Evolutionary conservation across 139 green algal genomes (phyloP).

Genomic region (Picochlorum sp.): DNA sequence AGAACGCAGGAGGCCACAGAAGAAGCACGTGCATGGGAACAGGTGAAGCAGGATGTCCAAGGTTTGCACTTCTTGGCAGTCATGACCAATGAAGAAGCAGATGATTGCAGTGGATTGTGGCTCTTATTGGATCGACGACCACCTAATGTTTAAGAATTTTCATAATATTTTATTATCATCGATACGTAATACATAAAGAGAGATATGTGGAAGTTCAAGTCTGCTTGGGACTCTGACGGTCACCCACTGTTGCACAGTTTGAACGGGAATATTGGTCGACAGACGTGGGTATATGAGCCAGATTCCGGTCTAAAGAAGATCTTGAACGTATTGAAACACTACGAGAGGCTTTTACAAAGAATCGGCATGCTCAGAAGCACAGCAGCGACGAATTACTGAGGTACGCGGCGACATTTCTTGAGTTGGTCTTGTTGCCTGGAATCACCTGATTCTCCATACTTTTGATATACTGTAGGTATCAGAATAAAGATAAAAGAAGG

Average conservation of each 20-base stretch:
- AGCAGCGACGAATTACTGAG: slow-evolving; percentile 78
- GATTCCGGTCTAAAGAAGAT: slow-evolving; percentile 52
- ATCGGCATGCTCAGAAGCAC: slow-evolving; percentile 61
- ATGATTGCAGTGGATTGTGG: slow-evolving; percentile 84
- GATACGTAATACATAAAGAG: not conserved
- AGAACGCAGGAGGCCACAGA: slow-evolving; percentile 57
- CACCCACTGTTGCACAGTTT: slow-evolving; percentile 33
- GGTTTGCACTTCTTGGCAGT: slow-evolving; percentile 96
- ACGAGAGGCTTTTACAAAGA: slow-evolving; percentile 47
- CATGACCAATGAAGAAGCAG: slow-evolving; percentile 80
- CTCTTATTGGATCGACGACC: slow-evolving; percentile 70
- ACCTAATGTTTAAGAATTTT: slow-evolving; percentile 47
- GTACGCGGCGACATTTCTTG: slow-evolving; percentile 4
- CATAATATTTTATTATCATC: slow-evolving; percentile 4
- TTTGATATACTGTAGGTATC: slow-evolving; percentile 20
- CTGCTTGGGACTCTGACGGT: slow-evolving; percentile 15
- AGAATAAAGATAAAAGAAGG: slow-evolving; percentile 6
- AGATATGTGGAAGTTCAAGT: slow-evolving; percentile 25
- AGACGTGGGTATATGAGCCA: slow-evolving; percentile 70
- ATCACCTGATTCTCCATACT: not conserved
- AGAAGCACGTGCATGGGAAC: slow-evolving; percentile 84
- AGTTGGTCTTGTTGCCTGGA: not conserved
- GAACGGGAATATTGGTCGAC: slow-evolving; percentile 60
- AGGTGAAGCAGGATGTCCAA: slow-evolving; percentile 66
- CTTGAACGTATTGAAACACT: slow-evolving; percentile 45